Evolutionary conservation across 176 grass and related monocot species (phyloP).

Genomic region (Phragmites australis): DNA sequence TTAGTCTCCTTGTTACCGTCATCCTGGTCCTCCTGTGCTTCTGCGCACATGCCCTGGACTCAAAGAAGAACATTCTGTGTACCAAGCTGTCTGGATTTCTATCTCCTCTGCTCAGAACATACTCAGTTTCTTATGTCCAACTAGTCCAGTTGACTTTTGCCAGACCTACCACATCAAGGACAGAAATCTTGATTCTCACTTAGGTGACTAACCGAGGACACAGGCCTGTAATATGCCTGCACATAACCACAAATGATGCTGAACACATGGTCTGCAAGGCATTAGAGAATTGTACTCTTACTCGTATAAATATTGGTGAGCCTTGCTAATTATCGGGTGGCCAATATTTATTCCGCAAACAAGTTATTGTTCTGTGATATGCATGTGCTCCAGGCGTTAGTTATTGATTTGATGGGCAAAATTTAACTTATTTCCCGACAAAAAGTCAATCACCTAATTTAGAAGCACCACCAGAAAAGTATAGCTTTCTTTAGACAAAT

Average conservation of each 20-base stretch:
- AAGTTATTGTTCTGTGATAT: not conserved
- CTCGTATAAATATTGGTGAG: not conserved
- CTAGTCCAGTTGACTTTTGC: no score
- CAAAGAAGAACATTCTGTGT: not conserved
- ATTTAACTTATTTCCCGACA: not conserved
- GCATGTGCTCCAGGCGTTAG: not conserved
- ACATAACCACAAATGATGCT: not conserved
- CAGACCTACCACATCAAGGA: no score
- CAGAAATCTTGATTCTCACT: no score
- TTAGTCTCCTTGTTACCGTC: not conserved
- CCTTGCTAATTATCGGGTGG: not conserved
- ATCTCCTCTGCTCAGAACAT: no score
- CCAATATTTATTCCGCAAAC: no score
- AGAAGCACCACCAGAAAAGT: no score
- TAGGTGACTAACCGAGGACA: no score
- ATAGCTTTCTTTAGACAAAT: not conserved
- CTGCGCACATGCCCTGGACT: not conserved
- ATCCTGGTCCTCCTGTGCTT: not conserved
- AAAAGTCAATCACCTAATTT: not conserved
- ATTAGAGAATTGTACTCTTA: not conserved
- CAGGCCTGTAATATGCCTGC: not conserved
- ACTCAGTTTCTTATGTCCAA: no score
- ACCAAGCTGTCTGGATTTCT: not conserved
- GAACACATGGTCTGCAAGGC: not conserved
- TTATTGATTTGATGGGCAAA: constrained; percentile 11